Conservation (phyloP, 2,329 filamentous ascomycete genomes). For the Neoarthrinium moseri region DNA sequence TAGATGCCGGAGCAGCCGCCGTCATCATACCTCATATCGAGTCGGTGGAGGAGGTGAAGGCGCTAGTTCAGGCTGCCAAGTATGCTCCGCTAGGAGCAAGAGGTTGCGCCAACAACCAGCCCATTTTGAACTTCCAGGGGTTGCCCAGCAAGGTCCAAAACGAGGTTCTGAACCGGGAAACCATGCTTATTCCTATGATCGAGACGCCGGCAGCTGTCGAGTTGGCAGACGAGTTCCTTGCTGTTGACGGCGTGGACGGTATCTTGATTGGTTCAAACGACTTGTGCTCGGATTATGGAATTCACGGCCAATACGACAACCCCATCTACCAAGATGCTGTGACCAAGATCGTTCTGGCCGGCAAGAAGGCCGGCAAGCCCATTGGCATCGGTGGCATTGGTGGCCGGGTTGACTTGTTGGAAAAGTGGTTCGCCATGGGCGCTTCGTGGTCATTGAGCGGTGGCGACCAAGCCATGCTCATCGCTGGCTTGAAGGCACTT, state of each 20-base stretch:
- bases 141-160: slow-evolving; percentile 11
- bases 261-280: slow-evolving; percentile 44
- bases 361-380: slow-evolving; percentile 35
- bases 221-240: slow-evolving; percentile 24
- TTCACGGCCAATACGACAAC: slow-evolving; percentile 39
- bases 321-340: slow-evolving; percentile 26
- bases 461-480: not conserved
- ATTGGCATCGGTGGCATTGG: slow-evolving; percentile 40
- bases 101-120: slow-evolving; percentile 19
- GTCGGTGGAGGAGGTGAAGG: slow-evolving; percentile 18
- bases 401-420: slow-evolving; percentile 36
- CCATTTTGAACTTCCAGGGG: slow-evolving; percentile 18
- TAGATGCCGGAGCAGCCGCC: slow-evolving; percentile 29
- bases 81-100: slow-evolving; percentile 23
- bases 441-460: slow-evolving; percentile 7
- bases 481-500: not conserved
- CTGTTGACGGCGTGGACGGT: slow-evolving; percentile 37
- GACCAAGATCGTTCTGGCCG: slow-evolving; percentile 33
- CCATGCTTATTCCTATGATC: slow-evolving; percentile 38
- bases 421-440: slow-evolving; percentile 31
- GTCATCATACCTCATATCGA: slow-evolving; percentile 26
- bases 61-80: slow-evolving; percentile 19
- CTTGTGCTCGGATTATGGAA: slow-evolving; percentile 40
- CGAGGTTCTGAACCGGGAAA: slow-evolving; percentile 27
- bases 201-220: slow-evolving; percentile 28